Conservation (phyloP, 225 moss, liverwort and hornwort genomes). For the Neckera pumila region DNA sequence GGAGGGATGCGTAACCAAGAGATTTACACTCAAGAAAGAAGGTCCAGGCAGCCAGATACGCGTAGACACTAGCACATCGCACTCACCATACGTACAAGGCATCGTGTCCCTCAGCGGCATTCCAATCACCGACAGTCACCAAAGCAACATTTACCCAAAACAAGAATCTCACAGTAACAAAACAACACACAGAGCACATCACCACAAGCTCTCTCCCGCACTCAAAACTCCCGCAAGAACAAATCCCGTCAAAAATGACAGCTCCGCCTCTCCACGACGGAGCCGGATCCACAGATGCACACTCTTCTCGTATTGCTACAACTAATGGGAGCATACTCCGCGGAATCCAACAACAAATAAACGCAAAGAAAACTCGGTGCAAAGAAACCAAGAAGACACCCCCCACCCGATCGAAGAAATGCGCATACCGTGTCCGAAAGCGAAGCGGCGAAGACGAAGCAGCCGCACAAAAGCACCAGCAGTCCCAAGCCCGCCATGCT, state of each 20-base stretch:
- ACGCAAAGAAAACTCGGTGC: no score
- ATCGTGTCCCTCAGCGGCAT: neutral
- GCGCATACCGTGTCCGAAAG: slow-evolving; percentile 23
- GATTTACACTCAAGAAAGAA: neutral
- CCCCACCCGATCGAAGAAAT: no score
- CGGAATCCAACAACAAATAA: neutral
- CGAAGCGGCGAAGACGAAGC: slow-evolving; percentile 29
- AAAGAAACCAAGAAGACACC: neutral
- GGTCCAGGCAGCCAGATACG: no score
- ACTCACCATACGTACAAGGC: neutral
- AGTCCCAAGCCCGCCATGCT: neutral
- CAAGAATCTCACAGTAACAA: neutral
- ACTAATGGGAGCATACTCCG: neutral
- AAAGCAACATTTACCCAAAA: no score
- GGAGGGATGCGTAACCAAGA: no score
- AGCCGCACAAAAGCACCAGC: slow-evolving; percentile 16
- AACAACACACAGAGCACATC: neutral
- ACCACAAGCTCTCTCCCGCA: neutral
- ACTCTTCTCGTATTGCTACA: no score
- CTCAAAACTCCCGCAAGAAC: neutral
- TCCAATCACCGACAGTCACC: neutral
- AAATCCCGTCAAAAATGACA: neutral
- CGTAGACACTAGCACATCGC: neutral
- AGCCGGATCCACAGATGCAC: neutral
- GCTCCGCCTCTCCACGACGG: neutral